Evolutionary conservation across 768 basidiomycete species (phyloP).

Genomic region (Ephemerocybe angulata): DNA sequence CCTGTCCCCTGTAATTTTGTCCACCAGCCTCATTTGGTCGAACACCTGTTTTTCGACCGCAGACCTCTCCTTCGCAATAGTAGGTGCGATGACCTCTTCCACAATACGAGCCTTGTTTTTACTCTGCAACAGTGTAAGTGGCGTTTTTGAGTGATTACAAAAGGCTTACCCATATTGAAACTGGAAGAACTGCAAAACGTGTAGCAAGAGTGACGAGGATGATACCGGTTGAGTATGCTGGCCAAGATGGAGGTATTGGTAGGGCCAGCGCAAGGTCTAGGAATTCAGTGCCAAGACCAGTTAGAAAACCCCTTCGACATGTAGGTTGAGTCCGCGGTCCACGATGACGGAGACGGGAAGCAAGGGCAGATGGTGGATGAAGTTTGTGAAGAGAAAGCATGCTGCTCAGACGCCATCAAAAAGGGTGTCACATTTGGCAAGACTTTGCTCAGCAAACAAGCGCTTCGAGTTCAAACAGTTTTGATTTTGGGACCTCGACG

Average conservation of each 20-base stretch:
- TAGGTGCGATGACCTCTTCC: conserved; percentile 59
- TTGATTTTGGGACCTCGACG: neutral
- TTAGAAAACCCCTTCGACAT: conserved; percentile 27
- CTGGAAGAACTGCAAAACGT: conserved; percentile 62
- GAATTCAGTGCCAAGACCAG: conserved; percentile 56
- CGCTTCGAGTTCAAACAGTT: neutral
- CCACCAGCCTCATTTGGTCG: conserved; percentile 52
- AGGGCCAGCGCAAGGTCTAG: conserved; percentile 72
- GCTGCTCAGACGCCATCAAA: neutral
- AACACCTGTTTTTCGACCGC: conserved; percentile 39
- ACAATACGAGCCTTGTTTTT: conserved; percentile 55
- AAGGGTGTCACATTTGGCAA: neutral
- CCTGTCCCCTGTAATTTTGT: conserved; percentile 53
- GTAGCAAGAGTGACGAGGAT: conserved; percentile 61
- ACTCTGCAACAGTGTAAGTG: conserved; percentile 39
- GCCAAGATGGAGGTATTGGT: conserved; percentile 65
- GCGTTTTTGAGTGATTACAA: neutral
- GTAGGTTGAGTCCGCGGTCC: conserved; percentile 9
- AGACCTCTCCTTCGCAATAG: conserved; percentile 47
- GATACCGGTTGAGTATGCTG: conserved; percentile 72
- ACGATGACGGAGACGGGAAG: conserved; percentile 9
- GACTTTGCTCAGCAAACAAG: neutral
- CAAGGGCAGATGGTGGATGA: neutral
- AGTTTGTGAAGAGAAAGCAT: conserved; percentile 13
- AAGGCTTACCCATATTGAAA: conserved; percentile 69